Evolutionary conservation across 2,329 filamentous ascomycete genomes (phyloP), one percentile per base, ranked within the genome.

Genomic region (Colletotrichum euphorbiae): DNA sequence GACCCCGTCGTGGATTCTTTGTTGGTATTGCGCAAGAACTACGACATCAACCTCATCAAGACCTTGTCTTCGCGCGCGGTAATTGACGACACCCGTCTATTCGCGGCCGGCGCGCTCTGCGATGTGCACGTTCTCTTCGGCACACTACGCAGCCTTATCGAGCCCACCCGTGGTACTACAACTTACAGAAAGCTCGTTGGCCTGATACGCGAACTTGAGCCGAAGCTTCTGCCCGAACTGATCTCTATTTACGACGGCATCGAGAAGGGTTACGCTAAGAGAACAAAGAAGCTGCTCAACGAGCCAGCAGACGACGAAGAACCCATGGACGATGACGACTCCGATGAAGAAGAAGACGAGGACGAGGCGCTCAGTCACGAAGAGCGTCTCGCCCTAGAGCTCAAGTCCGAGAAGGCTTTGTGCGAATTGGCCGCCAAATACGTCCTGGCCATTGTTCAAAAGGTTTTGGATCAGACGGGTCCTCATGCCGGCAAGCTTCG

Each of bases 381-480:
- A 74, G 83, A 92, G 74, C 85, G 88, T 65, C 83, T 88, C 72
- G 85, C 90, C 54, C 85, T 87, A 43, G 88, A 90, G 64, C 85
- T 98, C 38, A 85, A 94, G 67, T 90, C 93, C 0, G 96, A 98
- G 79, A 91, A 95, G 76, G 88, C 90, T 19, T 86, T 98, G 1
- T 98, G 95, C 78, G 91, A 95, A 73, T 84, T 98, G 28, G 90
- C 94, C 0, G 91, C 90, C 70, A 97, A 96, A 76, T 88, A 97
- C 48, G 92, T 98, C 42, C 87, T 97, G 46, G 91, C 91, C 12
- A 89, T 97, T 21, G 83, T 92, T 9, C 93, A 90, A 19, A 89
- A 89, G 60, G 89, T 94, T 45, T 83, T 98, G 57, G 93, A 97
- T 75, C 81, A 84, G 46, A 83, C 82, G 1, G 89, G 87, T 6